A percentile compares a stretch with the other conserved stretches of the same genome.
phyloP scores from a whole-genome alignment of 768 basidiomycete species.

The Suillus fuscotomentosus region DNA sequence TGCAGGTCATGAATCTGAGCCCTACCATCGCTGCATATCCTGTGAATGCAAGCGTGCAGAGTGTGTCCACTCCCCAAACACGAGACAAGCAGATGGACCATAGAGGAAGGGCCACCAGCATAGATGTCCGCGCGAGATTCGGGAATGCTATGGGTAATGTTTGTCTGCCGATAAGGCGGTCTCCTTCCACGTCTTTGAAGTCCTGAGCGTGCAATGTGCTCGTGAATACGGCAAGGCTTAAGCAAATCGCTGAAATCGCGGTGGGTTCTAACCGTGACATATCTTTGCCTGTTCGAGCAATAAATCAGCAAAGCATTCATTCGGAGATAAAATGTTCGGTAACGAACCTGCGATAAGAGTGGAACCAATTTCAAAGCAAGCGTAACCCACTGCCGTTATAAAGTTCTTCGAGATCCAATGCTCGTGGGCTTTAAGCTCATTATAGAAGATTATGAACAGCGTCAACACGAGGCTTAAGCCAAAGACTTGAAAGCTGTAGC shows the following conservation, averaged over 20 bases:
- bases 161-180: constrained; percentile 30
- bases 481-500: constrained; percentile 31
- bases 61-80: constrained; percentile 19
- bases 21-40: constrained; percentile 18
- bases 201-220: constrained; percentile 33
- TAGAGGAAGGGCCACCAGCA: constrained; percentile 18
- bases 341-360: constrained; percentile 32
- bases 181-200: constrained; percentile 40
- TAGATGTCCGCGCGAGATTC: constrained; percentile 14
- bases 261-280: constrained; percentile 10
- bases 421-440: constrained; percentile 31
- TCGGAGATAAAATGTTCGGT: neutral
- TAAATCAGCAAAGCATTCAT: neutral
- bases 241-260: constrained; percentile 19
- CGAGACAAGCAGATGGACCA: constrained; percentile 23
- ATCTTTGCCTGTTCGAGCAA: constrained; percentile 15
- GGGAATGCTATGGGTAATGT: constrained; percentile 44
- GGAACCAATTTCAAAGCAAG: constrained; percentile 32
- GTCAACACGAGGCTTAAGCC: constrained; percentile 29
- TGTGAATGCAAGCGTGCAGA: constrained; percentile 15
- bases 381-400: constrained; percentile 32
- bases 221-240: constrained; percentile 26
- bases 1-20: constrained; percentile 17
- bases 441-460: constrained; percentile 35
- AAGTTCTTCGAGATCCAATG: constrained; percentile 30